A percentile compares a stretch with the other conserved stretches of the same genome.
Conservation (phyloP, 2,329 filamentous ascomycete species). For the Exophiala xenobiotica region DNA sequence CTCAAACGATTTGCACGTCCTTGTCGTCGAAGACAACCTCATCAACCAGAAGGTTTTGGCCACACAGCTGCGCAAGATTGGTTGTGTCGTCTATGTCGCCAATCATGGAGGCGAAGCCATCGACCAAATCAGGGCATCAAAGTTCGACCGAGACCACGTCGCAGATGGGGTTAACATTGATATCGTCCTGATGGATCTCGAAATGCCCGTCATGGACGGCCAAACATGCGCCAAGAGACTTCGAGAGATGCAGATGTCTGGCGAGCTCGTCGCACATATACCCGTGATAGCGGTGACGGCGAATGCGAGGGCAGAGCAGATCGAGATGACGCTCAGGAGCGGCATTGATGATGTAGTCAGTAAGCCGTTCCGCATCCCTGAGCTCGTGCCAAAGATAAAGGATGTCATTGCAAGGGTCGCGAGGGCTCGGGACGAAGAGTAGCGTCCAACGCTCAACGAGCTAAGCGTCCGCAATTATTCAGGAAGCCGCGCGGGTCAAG, state of each 20-base stretch:
- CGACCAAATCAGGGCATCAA: conserved; percentile 66
- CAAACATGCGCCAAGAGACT: conserved; percentile 70
- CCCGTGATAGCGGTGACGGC: conserved; percentile 56
- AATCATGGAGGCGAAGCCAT: conserved; percentile 46
- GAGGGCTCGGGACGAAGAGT: conserved; percentile 29
- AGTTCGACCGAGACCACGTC: conserved; percentile 54
- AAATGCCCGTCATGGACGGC: conserved; percentile 83
- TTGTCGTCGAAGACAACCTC: conserved; percentile 47
- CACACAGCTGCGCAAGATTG: conserved; percentile 38
- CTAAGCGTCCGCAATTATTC: too few relatives aligned
- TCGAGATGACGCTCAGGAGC: conserved; percentile 66
- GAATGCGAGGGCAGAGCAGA: conserved; percentile 73
- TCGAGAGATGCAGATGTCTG: conserved; percentile 60
- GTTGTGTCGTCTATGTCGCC: conserved; percentile 38
- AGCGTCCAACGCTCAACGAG: background rate
- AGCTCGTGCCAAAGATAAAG: conserved; percentile 67
- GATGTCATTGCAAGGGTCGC: conserved; percentile 43
- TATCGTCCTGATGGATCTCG: conserved; percentile 75
- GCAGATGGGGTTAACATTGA: conserved; percentile 43
- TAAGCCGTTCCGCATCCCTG: conserved; percentile 76
- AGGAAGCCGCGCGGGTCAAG: too few relatives aligned
- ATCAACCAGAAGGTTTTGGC: conserved; percentile 44
- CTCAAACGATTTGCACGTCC: conserved; percentile 28
- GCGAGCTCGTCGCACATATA: conserved; percentile 44
- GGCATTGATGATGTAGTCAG: conserved; percentile 78